Percentiles rank a stretch among this genome's conserved stretches.
Conservation (phyloP, 768 basidiomycete genomes). For the Artomyces pyxidatus region DNA sequence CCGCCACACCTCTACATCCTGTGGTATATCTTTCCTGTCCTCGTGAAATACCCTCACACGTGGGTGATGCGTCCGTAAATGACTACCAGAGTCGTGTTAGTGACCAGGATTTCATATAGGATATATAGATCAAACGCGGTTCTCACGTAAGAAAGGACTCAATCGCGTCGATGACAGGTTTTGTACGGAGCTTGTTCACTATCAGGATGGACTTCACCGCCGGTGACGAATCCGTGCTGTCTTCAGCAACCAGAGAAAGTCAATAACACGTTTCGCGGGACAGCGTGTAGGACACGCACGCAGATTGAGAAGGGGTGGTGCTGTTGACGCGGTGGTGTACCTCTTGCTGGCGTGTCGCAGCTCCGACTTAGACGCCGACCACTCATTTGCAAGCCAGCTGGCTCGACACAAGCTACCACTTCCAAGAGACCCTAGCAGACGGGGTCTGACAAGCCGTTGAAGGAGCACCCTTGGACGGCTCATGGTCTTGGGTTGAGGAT, state of each 20-base stretch:
- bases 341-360: too few species aligned
- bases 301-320: neutral
- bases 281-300: neutral
- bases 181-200: conserved; percentile 75
- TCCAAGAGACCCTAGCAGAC: too few species aligned
- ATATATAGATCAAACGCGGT: neutral
- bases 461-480: too few species aligned
- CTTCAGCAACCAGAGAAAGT: neutral
- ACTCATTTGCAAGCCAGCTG: neutral
- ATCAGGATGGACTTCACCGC: conserved; percentile 50
- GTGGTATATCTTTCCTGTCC: conserved; percentile 40
- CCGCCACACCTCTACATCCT: conserved; percentile 45
- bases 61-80: conserved; percentile 24
- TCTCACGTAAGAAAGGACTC: conserved; percentile 64
- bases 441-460: too few species aligned
- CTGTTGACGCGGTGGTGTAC: neutral
- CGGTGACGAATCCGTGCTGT: conserved; percentile 4
- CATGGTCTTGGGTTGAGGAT: too few species aligned
- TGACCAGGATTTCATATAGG: neutral
- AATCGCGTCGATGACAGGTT: conserved; percentile 69
- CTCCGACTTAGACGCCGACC: neutral
- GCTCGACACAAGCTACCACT: neutral
- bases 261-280: neutral
- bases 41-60: conserved; percentile 25
- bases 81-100: conserved; percentile 15